Base-by-base conservation (phyloP, 192 early-diverging fungal species). In the Coemansia reversa region DNA sequence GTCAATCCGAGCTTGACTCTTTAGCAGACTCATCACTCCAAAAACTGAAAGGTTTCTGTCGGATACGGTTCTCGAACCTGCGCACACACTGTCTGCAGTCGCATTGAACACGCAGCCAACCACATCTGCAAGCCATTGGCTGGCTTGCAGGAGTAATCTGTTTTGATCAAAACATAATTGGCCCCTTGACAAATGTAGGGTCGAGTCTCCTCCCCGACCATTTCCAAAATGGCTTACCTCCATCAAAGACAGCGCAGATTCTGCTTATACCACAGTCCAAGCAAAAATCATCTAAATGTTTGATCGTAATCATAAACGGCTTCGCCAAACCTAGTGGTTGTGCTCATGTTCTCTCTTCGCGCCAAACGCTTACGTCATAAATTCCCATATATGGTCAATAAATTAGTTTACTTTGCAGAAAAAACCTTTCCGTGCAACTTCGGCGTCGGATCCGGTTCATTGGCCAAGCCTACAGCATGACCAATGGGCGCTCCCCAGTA, bases 1-100 rank as follows among this genome's bases (percentile, higher is more conserved):
- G 11, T 23, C 22, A 32, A 55, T 68, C 66, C 49, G 72, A 74
- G 72, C 72, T 74, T 74, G 72, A 74, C 72, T 74, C 66, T 50
- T 61, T 61, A 74, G 63, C 63, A 60, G 7, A 25, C 49, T 72
- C 70, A 72, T 72, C 70, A 72, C 60, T 28, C 70, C 70, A 53
- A 27, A 30, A 52, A n/a, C 20, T 6, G 6, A 0, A 7, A 0
- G 24, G 6, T 52, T 52, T n/a, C 47, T 7, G 16, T 7, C 29
- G n/a, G 25, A 27, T 25, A 19, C 25, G 20, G 28, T 11, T 30
- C 14, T 59, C 58, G 58, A 59, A 59, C 58, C 58, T 42, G 0
- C 3, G 29, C 27, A 24, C 50, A 8, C 3, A 24, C n/a, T 16
- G 50, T 35, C 3, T 24, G 50, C 50, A 19, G 18, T 7, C 50